These are phyloP conservation scores for Tuber melanosporum DNA, from an alignment of 495 filamentous ascomycete species.

Conservation along the genomic window DNA sequence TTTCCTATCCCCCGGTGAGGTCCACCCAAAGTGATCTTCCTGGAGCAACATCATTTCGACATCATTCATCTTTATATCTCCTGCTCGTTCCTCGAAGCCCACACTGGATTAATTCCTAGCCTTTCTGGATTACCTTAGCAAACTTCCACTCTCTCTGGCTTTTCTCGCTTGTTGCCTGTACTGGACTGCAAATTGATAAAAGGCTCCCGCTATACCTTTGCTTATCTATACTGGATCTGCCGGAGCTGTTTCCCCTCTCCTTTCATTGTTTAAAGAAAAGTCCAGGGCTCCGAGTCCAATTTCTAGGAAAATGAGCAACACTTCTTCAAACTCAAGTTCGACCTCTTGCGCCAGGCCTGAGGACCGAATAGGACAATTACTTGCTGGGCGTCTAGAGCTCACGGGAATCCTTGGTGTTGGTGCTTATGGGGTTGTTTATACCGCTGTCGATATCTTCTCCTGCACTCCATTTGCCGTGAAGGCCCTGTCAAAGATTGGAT, in stretches of 20 bases:
- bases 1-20: slow-evolving; percentile 35
- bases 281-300: slow-evolving; percentile 14
- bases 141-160: not conserved
- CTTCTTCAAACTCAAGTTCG: slow-evolving; percentile 41
- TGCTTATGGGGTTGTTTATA: slow-evolving; percentile 95
- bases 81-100: slow-evolving; percentile 32
- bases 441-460: slow-evolving; percentile 79
- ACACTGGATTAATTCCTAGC: slow-evolving; percentile 21
- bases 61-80: slow-evolving; percentile 41
- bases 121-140: not conserved
- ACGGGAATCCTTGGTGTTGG: slow-evolving; percentile 83
- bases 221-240: not conserved
- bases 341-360: slow-evolving; percentile 52
- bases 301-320: slow-evolving; percentile 34
- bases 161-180: not conserved
- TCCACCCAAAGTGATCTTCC: slow-evolving; percentile 33
- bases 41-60: slow-evolving; percentile 39
- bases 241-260: slow-evolving; percentile 8
- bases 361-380: slow-evolving; percentile 76
- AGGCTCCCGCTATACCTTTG: not conserved
- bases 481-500: slow-evolving; percentile 82
- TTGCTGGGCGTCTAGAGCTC: slow-evolving; percentile 76
- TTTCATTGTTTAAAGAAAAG: slow-evolving; percentile 17
- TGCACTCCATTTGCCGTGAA: slow-evolving; percentile 87
- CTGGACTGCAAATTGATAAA: slow-evolving; percentile 1